Percentiles rank a stretch among this genome's conserved stretches.
Evolutionary conservation across 139 green algal species (phyloP).

Genomic region (Coelastrella sp.): DNA sequence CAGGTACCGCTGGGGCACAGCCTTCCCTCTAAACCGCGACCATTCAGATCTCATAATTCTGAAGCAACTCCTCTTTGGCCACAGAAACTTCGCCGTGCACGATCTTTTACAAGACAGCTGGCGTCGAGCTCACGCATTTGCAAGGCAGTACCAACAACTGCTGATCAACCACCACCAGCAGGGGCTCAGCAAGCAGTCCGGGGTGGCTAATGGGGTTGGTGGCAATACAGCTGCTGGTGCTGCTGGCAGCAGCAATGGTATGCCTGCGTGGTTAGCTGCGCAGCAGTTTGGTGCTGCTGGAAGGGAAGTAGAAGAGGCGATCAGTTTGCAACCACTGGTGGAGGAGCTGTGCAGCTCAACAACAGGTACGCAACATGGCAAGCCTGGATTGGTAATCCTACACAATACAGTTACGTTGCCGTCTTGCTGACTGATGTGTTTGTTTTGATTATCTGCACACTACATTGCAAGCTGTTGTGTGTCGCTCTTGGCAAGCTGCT

Average conservation of each 20-base stretch:
- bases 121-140: neutral
- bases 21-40: neutral
- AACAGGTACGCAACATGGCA: neutral
- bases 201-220: too few species aligned
- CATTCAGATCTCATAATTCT: constrained; percentile 38
- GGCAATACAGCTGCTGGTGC: neutral
- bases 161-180: neutral
- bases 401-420: too few species aligned
- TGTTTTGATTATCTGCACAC: too few species aligned
- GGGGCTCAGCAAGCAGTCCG: neutral
- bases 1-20: constrained; percentile 11
- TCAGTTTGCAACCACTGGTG: neutral
- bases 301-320: neutral
- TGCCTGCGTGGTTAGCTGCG: neutral
- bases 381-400: too few species aligned
- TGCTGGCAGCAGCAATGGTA: neutral
- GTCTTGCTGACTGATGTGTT: too few species aligned
- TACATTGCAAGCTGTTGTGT: too few species aligned
- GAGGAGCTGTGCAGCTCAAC: neutral
- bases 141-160: neutral
- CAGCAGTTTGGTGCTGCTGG: neutral
- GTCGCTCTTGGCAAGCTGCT: too few species aligned
- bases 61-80: constrained; percentile 37
- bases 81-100: constrained; percentile 16
- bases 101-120: constrained; percentile 36